These are phyloP conservation scores for Hibiscus mutabilis DNA, from an alignment of 345 rosid species.

Conservation along the genomic window DNA sequence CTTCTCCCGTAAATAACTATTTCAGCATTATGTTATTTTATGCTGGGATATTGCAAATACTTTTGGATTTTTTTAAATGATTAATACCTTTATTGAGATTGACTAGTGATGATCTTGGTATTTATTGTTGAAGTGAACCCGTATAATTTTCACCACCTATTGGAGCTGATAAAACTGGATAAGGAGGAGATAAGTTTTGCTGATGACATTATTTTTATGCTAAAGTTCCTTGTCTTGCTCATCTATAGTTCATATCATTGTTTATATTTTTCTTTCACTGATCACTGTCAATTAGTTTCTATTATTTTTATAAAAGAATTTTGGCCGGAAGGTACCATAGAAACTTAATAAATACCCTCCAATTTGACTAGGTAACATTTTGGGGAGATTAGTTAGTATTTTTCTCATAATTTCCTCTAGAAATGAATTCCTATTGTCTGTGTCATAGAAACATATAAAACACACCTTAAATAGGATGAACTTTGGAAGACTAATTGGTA, in stretches of 20 bases:
- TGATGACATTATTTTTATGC: not conserved
- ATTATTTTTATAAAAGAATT: not conserved
- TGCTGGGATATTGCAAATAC: not conserved
- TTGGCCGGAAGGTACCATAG: not conserved
- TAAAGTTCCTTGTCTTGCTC: conserved; percentile 2
- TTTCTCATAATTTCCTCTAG: not conserved
- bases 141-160: not conserved
- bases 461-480: not conserved
- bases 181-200: not conserved
- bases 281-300: not conserved
- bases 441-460: not conserved
- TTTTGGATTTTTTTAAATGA: not conserved
- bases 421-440: not conserved
- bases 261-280: not conserved
- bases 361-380: not conserved
- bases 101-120: not conserved
- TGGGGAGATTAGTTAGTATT: not conserved
- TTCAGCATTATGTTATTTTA: not conserved
- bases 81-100: not conserved
- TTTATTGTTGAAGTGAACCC: not conserved
- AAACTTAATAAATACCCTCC: not conserved
- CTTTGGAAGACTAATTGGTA: not conserved
- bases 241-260: not conserved
- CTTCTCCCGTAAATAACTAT: conserved; percentile 2
- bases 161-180: not conserved